Evolutionary conservation across 257 asterid genomes (phyloP).

Genomic region (Ajuga chamaepitys): DNA sequence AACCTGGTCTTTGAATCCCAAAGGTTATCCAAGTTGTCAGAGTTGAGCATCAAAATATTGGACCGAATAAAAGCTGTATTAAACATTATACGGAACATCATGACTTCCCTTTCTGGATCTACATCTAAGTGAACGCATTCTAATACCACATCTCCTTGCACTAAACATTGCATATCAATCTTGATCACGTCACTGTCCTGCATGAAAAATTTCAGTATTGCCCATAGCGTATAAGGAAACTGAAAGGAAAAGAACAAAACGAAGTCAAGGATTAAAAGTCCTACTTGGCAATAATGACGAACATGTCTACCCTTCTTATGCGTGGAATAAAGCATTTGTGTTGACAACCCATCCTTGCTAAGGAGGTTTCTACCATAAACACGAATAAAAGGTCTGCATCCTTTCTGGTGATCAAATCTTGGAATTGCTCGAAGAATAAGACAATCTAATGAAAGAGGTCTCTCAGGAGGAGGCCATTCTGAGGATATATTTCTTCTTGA

Average conservation of each 20-base stretch:
- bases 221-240: slow-evolving; percentile 1
- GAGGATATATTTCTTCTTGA: slow-evolving; percentile 83
- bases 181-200: slow-evolving; percentile 95
- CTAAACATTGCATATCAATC: slow-evolving; percentile 94
- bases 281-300: slow-evolving; percentile 85
- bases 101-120: slow-evolving; percentile 95
- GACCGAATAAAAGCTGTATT: slow-evolving; percentile 97
- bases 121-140: slow-evolving; percentile 90
- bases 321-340: slow-evolving; percentile 89
- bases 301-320: slow-evolving; percentile 76
- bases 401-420: slow-evolving; percentile 79
- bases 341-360: slow-evolving; percentile 89
- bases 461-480: slow-evolving; percentile 96
- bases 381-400: slow-evolving; percentile 87
- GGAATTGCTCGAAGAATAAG: slow-evolving; percentile 87
- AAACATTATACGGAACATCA: slow-evolving; percentile 96
- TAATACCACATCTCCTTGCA: slow-evolving; percentile 97
- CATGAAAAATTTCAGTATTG: slow-evolving; percentile 19
- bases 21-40: slow-evolving; percentile 81
- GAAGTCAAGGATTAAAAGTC: slow-evolving; percentile 10
- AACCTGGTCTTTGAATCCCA: slow-evolving; percentile 91
- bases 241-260: neutral
- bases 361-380: slow-evolving; percentile 87
- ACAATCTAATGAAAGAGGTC: slow-evolving; percentile 92
- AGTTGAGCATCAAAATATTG: slow-evolving; percentile 86